phyloP scores from a whole-genome alignment of 768 basidiomycete genomes.

The Rhizopogon vinicolor region DNA sequence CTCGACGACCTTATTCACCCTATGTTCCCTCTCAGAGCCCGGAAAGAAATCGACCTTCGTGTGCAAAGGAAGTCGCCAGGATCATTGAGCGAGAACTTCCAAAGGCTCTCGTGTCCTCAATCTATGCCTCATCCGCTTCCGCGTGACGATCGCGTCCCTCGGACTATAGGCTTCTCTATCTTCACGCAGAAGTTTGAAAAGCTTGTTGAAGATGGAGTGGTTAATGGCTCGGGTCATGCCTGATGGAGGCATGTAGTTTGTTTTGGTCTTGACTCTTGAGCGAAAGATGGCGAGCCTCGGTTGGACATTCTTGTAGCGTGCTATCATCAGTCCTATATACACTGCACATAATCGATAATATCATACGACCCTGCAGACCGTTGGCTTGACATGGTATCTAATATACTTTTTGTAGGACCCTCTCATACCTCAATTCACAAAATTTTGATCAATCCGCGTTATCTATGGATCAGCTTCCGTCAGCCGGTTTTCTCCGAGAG shows the following conservation, averaged over 20 bases:
- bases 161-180: conserved; percentile 15
- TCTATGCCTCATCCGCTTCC: conserved; percentile 11
- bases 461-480: no score
- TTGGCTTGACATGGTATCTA: no score
- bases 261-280: neutral
- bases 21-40: neutral
- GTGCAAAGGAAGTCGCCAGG: conserved; percentile 8
- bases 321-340: neutral
- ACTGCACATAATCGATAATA: neutral
- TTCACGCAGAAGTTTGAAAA: conserved; percentile 21
- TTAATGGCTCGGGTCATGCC: neutral
- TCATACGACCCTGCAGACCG: no score
- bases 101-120: conserved; percentile 21
- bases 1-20: conserved; percentile 18
- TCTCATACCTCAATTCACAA: no score
- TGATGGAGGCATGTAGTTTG: neutral
- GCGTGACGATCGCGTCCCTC: conserved; percentile 8
- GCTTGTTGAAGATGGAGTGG: conserved; percentile 13
- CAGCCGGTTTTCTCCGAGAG: no score
- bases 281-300: neutral
- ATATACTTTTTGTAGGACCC: no score
- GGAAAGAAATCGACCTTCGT: conserved; percentile 4
- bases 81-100: neutral
- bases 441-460: no score
- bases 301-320: neutral